Conservation (phyloP, 129 eudicot species). For the Deinandra increscens region DNA sequence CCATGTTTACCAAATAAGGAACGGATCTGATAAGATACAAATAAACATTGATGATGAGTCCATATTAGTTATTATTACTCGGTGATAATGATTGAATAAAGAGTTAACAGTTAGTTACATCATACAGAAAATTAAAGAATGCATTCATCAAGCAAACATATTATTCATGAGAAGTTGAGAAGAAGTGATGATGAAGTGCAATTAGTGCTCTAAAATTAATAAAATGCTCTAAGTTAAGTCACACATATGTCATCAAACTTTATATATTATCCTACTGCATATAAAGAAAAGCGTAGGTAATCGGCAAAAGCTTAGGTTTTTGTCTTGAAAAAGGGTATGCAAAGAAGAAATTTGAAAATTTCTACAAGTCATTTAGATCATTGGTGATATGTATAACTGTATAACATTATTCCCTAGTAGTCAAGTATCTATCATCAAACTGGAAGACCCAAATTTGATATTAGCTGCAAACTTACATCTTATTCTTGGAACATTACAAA, state of each 20-base stretch:
- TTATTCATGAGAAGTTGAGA: constrained; percentile 19
- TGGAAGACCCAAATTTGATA: constrained; percentile 6
- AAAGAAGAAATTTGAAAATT: constrained; percentile 5
- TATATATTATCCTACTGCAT: background rate
- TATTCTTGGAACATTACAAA: constrained; percentile 49
- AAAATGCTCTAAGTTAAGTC: constrained; percentile 16
- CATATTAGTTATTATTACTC: constrained; percentile 1
- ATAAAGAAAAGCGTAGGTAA: background rate
- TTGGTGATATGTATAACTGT: too few species aligned
- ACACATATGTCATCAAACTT: constrained; percentile 1
- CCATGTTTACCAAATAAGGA: constrained; percentile 66
- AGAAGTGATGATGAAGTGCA: background rate
- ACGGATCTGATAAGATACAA: constrained; percentile 47
- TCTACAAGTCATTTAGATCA: constrained; percentile 7
- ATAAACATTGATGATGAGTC: background rate
- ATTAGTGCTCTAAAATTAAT: constrained; percentile 11
- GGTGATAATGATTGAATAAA: constrained; percentile 14
- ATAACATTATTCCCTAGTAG: background rate
- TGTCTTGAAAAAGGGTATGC: background rate
- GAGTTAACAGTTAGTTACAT: background rate
- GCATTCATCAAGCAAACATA: constrained; percentile 1
- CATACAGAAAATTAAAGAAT: constrained; percentile 10
- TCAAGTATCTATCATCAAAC: constrained; percentile 10
- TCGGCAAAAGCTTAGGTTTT: background rate
- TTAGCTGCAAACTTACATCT: constrained; percentile 49